Percentiles rank a stretch among this genome's conserved stretches.
These are phyloP conservation scores for Schizophyllum commune DNA, from an alignment of 1,284 basidiomycete genomes.

Conservation along the genomic window DNA sequence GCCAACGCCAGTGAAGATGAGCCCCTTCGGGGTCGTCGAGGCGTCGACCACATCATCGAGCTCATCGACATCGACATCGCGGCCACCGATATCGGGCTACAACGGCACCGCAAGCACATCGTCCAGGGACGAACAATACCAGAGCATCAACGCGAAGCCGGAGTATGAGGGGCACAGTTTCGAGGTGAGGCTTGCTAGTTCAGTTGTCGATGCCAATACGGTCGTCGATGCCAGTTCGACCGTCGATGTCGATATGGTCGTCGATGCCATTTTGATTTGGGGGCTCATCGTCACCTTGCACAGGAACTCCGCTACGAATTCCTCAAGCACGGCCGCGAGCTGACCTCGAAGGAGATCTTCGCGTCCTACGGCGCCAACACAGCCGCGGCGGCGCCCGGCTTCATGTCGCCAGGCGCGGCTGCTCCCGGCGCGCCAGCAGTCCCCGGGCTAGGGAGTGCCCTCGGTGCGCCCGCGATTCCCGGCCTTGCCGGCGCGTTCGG, in stretches of 20 bases:
- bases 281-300: too few species aligned
- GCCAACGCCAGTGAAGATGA: constrained; percentile 5
- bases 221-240: too few species aligned
- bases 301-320: constrained; percentile 12
- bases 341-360: constrained; percentile 11
- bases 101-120: neutral
- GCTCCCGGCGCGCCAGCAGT: too few species aligned
- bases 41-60: neutral
- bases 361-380: neutral
- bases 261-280: too few species aligned
- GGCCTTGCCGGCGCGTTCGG: too few species aligned
- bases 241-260: too few species aligned
- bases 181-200: constrained; percentile 9
- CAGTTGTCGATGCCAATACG: neutral
- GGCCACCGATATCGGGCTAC: neutral
- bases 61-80: neutral
- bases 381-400: neutral
- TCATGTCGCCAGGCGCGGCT: too few species aligned
- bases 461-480: too few species aligned
- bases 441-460: too few species aligned
- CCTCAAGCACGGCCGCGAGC: constrained; percentile 10
- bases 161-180: constrained; percentile 11
- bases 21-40: neutral
- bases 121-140: constrained; percentile 2
- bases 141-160: constrained; percentile 3